Evolutionary conservation across 495 filamentous ascomycete genomes (phyloP), one percentile per base, ranked within the genome.

Genomic region (Aspergillus panamensis): DNA sequence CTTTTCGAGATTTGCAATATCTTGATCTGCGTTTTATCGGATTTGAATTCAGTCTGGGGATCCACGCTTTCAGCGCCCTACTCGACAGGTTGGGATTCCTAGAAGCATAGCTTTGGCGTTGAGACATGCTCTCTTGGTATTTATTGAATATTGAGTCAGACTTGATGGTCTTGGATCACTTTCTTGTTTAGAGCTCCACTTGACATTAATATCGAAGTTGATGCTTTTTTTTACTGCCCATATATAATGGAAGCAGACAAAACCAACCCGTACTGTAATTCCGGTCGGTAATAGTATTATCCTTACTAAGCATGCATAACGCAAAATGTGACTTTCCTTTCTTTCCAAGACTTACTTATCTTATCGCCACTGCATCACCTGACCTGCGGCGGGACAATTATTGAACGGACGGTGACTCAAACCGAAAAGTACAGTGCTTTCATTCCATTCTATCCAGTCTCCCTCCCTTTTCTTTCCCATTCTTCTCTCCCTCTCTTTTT

Each of bases 291-390:
- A n/a, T n/a, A n/a, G n/a, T n/a, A 25, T 25, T 25, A 2, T 25
- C 25, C 25, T 25, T 2, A 25, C 25, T 25, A 25, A 25, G 2
- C 25, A 5, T 25, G 25, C 25, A 25, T 25, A 25, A 25, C 25
- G 25, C 25, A 25, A 25, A 25, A 25, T 25, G 25, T 25, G 25
- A 25, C 25, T 5, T 25, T 2, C 25, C 25, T n/a, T n/a, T n/a
- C n/a, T n/a, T n/a, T n/a, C n/a, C n/a, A n/a, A 21, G 32, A 29
- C 55, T 60, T 62, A 29, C 55, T 60, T 62, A 66, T 66, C 63
- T 66, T 66, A 66, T 66, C 63, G 60, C 60, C 60, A 66, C 62
- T 31, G 17, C 14, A 21, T 62, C 63, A 66, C 60, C 54, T 66
- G 60, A 66, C 60, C 52, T 19, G 35, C 35, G 35, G 29, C 13